Evolutionary conservation across 495 filamentous ascomycete genomes (phyloP), one percentile per base, ranked within the genome.

Genomic region (Penicillium chermesinum): DNA sequence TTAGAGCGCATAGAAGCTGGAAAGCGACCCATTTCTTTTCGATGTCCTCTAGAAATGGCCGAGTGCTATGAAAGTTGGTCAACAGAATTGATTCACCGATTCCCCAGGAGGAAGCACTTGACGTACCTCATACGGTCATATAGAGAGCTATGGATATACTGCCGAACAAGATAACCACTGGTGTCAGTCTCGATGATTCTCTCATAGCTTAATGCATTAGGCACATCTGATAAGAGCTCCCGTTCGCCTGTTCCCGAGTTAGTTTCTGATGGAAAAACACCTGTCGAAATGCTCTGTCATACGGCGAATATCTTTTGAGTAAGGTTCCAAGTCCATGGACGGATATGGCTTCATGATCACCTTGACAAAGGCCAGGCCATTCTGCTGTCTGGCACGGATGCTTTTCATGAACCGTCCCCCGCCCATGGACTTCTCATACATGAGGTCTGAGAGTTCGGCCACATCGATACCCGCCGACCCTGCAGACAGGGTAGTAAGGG

Each of bases 1-100:
- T 82, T 44, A 97, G 73, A 7, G 87, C 93, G 65, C 89, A 95
- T 8, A 99, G 78, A 8, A 99, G 79, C 69, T 99, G 94, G 57
- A 95, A 99, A 1, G 94, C 86, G 36, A 99, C 79, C 93, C 94
- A 99, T 69, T 90, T 95, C 77, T 96, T 99, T 65, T 99, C 94
- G 59, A 97, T 90, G 53, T 93, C 86, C 66, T 97, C 94, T 12
- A 96, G 75, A 61, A 97, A 97, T 5, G 94, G 94, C n/a, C 94
- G 82, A 8, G 91, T 97, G 61, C 91, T 90, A 55, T 49, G n/a
- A 22, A 8, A n/a, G 50, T 30, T 5, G 25, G 25, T 30, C 40
- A 54, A 52, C 14, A 53, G 41, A 15, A 1, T 52, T 34, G 36
- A 18, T 34, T 37, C 10, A 30, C 12, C 17, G 18, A 4, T 46